Percentiles rank a stretch among this genome's conserved stretches.
phyloP scores from a whole-genome alignment of 306 rosid species.

The Cicer judaicum region DNA sequence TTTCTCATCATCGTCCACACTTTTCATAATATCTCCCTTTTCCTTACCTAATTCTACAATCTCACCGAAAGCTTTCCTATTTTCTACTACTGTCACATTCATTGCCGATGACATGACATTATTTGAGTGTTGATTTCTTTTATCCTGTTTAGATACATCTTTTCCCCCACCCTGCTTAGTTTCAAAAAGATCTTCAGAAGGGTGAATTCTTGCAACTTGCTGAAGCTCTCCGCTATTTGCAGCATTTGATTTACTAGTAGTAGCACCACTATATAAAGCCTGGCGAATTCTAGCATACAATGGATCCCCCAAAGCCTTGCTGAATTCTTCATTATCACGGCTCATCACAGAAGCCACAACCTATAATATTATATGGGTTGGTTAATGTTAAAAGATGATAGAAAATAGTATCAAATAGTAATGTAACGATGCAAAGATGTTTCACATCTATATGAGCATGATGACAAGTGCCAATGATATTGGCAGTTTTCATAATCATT shows the following conservation, averaged over 20 bases:
- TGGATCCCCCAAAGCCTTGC: constrained; percentile 64
- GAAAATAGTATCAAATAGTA: constrained; percentile 21
- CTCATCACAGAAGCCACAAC: constrained; percentile 71
- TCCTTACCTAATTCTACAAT: constrained; percentile 28
- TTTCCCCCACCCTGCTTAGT: constrained; percentile 39
- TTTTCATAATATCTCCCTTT: constrained; percentile 49
- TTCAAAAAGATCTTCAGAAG: constrained; percentile 43
- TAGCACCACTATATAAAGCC: constrained; percentile 43
- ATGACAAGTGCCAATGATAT: neutral
- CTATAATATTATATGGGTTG: constrained; percentile 48
- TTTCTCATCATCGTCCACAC: neutral
- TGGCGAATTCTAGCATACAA: constrained; percentile 66
- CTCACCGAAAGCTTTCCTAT: neutral
- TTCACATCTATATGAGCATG: neutral
- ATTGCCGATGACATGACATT: neutral
- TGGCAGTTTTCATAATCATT: no score
- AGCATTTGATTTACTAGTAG: constrained; percentile 37
- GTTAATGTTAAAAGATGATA: constrained; percentile 26
- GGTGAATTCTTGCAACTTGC: constrained; percentile 40
- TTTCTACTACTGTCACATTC: neutral
- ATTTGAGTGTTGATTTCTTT: constrained; percentile 39
- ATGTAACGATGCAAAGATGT: neutral
- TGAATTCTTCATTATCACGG: constrained; percentile 60
- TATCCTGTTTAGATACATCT: constrained; percentile 43
- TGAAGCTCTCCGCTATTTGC: constrained; percentile 42